Percentiles rank a stretch among this genome's conserved stretches.
Evolutionary conservation across 257 asterid genomes (phyloP).

Genomic region (Plectranthus barbatus): DNA sequence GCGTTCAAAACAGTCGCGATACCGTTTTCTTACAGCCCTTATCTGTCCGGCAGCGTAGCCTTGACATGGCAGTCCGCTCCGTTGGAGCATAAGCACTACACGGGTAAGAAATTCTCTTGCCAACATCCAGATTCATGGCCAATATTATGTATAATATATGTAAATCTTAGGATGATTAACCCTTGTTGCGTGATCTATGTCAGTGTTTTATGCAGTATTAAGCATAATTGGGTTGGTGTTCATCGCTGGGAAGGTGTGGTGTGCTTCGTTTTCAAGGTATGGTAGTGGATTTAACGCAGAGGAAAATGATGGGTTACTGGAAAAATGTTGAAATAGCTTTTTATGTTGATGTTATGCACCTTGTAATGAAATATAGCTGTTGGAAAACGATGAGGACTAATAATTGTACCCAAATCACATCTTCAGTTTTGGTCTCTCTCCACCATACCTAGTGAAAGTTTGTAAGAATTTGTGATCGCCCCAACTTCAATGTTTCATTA

Average conservation of each 20-base stretch:
- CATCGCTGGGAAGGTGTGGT: constrained; percentile 11
- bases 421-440: too few relatives aligned
- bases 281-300: neutral
- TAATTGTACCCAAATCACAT: too few relatives aligned
- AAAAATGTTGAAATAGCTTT: too few relatives aligned
- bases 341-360: too few relatives aligned
- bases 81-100: neutral
- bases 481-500: too few relatives aligned
- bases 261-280: neutral
- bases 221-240: neutral
- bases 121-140: too few relatives aligned
- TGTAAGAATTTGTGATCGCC: too few relatives aligned
- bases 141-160: too few relatives aligned
- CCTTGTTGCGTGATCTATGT: neutral
- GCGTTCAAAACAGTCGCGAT: constrained; percentile 23
- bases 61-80: constrained; percentile 28
- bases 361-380: too few relatives aligned
- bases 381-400: too few relatives aligned
- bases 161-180: neutral
- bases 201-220: constrained; percentile 9
- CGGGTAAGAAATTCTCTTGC: too few relatives aligned
- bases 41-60: constrained; percentile 30
- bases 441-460: too few relatives aligned
- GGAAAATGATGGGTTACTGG: neutral
- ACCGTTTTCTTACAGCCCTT: constrained; percentile 42